Evolutionary conservation across 148 eudicot species (phyloP).

Genomic region (Fallopia convolvulus): DNA sequence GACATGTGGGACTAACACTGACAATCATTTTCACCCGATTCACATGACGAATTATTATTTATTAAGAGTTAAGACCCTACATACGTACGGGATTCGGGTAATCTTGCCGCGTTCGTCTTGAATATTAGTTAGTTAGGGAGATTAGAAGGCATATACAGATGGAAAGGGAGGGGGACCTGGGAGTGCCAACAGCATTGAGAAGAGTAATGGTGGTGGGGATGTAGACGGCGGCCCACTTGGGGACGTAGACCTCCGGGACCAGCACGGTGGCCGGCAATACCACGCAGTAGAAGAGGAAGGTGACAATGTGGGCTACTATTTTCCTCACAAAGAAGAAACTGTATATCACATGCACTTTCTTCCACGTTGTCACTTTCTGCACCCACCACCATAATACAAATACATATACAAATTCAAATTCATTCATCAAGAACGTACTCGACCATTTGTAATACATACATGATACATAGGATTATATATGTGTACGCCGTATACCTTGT

Average conservation of each 20-base stretch:
- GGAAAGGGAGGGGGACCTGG: slow-evolving; percentile 30
- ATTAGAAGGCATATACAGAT: neutral
- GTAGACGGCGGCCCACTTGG: slow-evolving; percentile 79
- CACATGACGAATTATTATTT: too few relatives aligned
- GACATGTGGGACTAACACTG: neutral
- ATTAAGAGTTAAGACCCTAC: too few relatives aligned
- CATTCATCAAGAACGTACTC: too few relatives aligned
- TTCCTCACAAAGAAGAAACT: slow-evolving; percentile 85
- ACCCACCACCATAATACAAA: too few relatives aligned
- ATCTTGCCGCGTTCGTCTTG: too few relatives aligned
- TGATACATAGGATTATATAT: too few relatives aligned
- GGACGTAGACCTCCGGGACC: slow-evolving; percentile 64
- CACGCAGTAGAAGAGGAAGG: slow-evolving; percentile 69
- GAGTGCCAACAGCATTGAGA: slow-evolving; percentile 76
- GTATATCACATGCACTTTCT: slow-evolving; percentile 74
- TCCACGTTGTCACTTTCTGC: slow-evolving; percentile 57
- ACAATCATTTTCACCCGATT: too few relatives aligned
- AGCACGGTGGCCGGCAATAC: slow-evolving; percentile 64
- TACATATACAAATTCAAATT: too few relatives aligned
- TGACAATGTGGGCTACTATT: slow-evolving; percentile 62
- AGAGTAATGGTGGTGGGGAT: slow-evolving; percentile 58
- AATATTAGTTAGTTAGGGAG: too few relatives aligned
- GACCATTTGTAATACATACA: too few relatives aligned
- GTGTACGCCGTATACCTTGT: slow-evolving; percentile 21
- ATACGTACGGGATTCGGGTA: too few relatives aligned